phyloP scores from a whole-genome alignment of 2,329 filamentous ascomycete species.

The Phialophora chinensis region DNA sequence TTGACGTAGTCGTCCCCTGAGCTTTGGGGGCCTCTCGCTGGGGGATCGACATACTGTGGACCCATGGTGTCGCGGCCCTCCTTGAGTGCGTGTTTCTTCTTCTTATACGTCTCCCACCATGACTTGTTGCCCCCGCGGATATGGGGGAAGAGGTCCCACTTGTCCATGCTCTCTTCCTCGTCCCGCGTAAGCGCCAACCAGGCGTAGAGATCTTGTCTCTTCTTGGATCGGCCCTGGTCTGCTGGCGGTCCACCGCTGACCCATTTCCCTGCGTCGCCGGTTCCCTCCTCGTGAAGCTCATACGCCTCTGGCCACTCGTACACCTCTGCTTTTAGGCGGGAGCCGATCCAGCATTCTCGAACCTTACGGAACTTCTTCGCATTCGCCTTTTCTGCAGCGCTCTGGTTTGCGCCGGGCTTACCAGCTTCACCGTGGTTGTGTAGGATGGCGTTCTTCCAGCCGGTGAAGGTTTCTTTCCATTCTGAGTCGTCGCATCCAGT shows the following conservation, averaged over 20 bases:
- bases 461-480: constrained; percentile 22
- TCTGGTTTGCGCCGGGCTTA: not conserved
- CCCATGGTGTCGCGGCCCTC: constrained; percentile 20
- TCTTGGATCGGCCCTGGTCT: constrained; percentile 22
- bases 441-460: constrained; percentile 14
- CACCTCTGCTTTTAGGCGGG: constrained; percentile 32
- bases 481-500: constrained; percentile 34
- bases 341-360: constrained; percentile 30
- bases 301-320: constrained; percentile 34
- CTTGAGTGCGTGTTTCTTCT: constrained; percentile 24
- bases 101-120: constrained; percentile 32
- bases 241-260: constrained; percentile 2
- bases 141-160: constrained; percentile 36
- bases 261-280: constrained; percentile 7
- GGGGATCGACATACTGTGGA: constrained; percentile 18
- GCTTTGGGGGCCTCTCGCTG: not conserved
- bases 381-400: constrained; percentile 6
- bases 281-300: constrained; percentile 19
- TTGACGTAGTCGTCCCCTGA: not conserved
- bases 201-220: constrained; percentile 36
- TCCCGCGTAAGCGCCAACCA: constrained; percentile 30
- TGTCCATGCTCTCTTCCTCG: constrained; percentile 35
- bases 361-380: constrained; percentile 13
- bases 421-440: not conserved
- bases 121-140: constrained; percentile 21